Percentiles rank a stretch among this genome's conserved stretches.
Conservation (phyloP, 306 rosid genomes). For the Fagus crenata region DNA sequence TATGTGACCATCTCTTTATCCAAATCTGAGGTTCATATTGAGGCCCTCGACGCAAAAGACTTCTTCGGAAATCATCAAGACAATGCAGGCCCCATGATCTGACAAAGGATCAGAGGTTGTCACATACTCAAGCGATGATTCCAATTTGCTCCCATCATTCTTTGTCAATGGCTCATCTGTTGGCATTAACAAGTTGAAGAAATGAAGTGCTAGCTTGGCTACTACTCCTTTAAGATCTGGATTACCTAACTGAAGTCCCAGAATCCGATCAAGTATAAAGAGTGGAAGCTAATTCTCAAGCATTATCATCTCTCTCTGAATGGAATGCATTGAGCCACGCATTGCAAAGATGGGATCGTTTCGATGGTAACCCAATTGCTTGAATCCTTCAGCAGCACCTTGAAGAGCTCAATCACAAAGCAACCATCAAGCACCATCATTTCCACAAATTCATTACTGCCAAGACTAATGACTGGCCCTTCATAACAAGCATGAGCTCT, state of each 20-base stretch:
- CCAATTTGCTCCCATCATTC: conserved; percentile 50
- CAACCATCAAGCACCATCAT: conserved; percentile 90
- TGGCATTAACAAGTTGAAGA: conserved; percentile 79
- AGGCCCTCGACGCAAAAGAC: conserved; percentile 56
- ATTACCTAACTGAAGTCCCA: conserved; percentile 54
- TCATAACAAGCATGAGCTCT: conserved; percentile 69
- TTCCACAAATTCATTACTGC: conserved; percentile 82
- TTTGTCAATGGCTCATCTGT: conserved; percentile 76
- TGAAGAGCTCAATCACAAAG: conserved; percentile 69
- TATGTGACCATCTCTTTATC: conserved; percentile 60
- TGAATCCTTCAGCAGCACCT: conserved; percentile 70
- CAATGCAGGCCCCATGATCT: conserved; percentile 75
- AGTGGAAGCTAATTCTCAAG: conserved; percentile 84
- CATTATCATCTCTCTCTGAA: conserved; percentile 92
- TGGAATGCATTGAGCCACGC: conserved; percentile 89
- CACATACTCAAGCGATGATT: conserved; percentile 44
- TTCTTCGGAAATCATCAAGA: conserved; percentile 75
- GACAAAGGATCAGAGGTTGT: conserved; percentile 66
- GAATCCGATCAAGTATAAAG: conserved; percentile 59
- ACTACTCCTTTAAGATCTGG: conserved; percentile 54
- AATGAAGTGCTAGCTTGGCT: conserved; percentile 55
- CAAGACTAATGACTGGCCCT: conserved; percentile 52
- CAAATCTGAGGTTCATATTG: conserved; percentile 56
- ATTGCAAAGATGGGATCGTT: conserved; percentile 90
- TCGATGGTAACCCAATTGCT: conserved; percentile 59